A percentile compares a stretch with the other conserved stretches of the same genome.
phyloP scores from a whole-genome alignment of 108 stramenopile genomes.

The Skeletonema tropicum region DNA sequence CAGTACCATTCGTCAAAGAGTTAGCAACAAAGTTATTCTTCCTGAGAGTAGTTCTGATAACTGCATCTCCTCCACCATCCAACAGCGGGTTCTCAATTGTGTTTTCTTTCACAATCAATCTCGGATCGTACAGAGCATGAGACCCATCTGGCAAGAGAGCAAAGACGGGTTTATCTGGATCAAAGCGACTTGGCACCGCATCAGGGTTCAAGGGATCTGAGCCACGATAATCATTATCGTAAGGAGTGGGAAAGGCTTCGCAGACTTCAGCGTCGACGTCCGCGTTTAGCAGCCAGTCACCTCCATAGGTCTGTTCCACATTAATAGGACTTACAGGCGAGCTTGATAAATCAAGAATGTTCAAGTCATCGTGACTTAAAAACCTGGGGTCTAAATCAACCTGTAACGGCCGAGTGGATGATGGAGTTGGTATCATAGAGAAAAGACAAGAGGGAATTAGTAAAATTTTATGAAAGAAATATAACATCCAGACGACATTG shows the following conservation, averaged over 20 bases:
- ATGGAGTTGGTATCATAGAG: no score
- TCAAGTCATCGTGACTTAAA: conserved; percentile 27
- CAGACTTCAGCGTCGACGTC: conserved; percentile 33
- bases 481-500: no score
- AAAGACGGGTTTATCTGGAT: conserved; percentile 43
- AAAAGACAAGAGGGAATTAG: neutral
- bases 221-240: conserved; percentile 51
- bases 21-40: conserved; percentile 19
- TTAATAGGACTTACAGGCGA: conserved; percentile 28
- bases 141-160: conserved; percentile 38
- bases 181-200: conserved; percentile 33
- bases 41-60: conserved; percentile 30
- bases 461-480: no score
- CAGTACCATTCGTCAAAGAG: neutral
- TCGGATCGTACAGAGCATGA: conserved; percentile 39
- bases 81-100: conserved; percentile 45
- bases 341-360: conserved; percentile 37
- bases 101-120: conserved; percentile 46
- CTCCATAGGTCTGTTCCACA: conserved; percentile 32
- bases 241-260: conserved; percentile 37
- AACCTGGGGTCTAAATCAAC: conserved; percentile 44
- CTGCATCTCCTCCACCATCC: conserved; percentile 45
- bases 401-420: neutral
- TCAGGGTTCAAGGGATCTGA: conserved; percentile 37
- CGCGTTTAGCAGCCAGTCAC: conserved; percentile 36